phyloP scores from a whole-genome alignment of 2,329 filamentous ascomycete species.

The Lasiodiplodia hormozganensis region DNA sequence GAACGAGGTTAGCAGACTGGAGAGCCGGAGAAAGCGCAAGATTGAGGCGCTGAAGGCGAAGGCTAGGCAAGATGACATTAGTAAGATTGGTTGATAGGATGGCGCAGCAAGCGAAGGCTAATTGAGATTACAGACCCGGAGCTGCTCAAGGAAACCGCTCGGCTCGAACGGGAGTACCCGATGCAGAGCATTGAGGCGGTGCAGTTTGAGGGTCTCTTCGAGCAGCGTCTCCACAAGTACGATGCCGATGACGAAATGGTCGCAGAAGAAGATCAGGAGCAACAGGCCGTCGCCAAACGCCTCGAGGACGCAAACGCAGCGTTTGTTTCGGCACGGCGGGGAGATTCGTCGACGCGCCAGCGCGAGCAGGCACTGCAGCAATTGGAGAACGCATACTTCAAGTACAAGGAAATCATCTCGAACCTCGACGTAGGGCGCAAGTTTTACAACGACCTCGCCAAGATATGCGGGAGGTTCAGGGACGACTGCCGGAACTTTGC shows the following conservation, averaged over 20 bases:
- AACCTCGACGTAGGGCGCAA: constrained; percentile 91
- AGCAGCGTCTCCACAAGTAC: constrained; percentile 80
- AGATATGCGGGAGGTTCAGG: constrained; percentile 83
- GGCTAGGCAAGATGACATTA: constrained; percentile 86
- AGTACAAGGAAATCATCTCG: constrained; percentile 93
- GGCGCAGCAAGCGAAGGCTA: constrained; percentile 10
- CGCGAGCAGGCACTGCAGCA: constrained; percentile 86
- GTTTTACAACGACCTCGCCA: constrained; percentile 95
- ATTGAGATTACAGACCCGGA: constrained; percentile 63
- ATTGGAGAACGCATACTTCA: constrained; percentile 89
- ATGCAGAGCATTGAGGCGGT: constrained; percentile 84
- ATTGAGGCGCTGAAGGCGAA: constrained; percentile 81
- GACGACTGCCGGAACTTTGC: constrained; percentile 82
- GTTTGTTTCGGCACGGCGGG: constrained; percentile 75
- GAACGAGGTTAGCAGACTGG: constrained; percentile 84
- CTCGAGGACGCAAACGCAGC: constrained; percentile 78
- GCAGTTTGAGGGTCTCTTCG: constrained; percentile 92
- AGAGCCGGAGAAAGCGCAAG: constrained; percentile 79
- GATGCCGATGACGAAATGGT: constrained; percentile 77
- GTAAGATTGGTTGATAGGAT: constrained; percentile 46
- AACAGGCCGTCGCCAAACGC: constrained; percentile 72
- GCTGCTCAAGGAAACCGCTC: constrained; percentile 80
- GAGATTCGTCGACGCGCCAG: constrained; percentile 72
- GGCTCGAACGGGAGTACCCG: constrained; percentile 84
- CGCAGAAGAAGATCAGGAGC: constrained; percentile 74